Base-by-base conservation (phyloP, 805 yeast species). In the Candida arabinofermentans region DNA sequence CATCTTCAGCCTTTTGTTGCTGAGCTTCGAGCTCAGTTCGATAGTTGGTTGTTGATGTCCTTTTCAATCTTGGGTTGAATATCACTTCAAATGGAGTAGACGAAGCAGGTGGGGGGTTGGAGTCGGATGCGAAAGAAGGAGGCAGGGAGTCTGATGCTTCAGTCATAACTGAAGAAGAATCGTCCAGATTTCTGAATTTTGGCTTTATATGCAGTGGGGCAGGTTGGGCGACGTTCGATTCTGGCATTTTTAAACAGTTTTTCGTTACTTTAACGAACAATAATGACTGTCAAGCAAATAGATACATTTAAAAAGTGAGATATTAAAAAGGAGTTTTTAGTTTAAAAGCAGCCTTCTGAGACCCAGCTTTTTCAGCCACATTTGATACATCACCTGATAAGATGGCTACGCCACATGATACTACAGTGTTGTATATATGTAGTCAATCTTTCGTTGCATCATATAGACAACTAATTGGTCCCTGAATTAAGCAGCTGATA, bases 1-100 rank as follows among this genome's bases (percentile, higher is more conserved):
- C 27, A 29, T 49, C 50, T 6, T 24, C 22, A 21, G 26, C 26
- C 13, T 29, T 19, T 16, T 44, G 48, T 5, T 43, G 38, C 23
- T 51, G 51, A 9, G 55, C 55, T 37, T 48, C 54, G 12, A 56
- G 37, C 29, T 54, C 59, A 35, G 43, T 40, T 27, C 45, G 45
- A 43, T 56, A 56, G 32, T 56, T 54, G 33, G 44, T 37, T 2
- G 58, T 53, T 12, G 50, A 34, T 3, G 23, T 32, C 9, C 56
- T 33, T n/a, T 43, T 21, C 13, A 51, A 10, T 13, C 36, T 34
- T 5, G 57, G 50, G 14, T 42, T 27, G 17, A 40, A 46, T 3
- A 43, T 22, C 5, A 22, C 13, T 27, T 42, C 51, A 9, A 49
- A 34, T 10, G 55, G 55, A 2, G 53, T 44, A 7, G 38, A 19